These are phyloP conservation scores for Cicer bijugum DNA, from an alignment of 306 rosid species.

Conservation along the genomic window DNA sequence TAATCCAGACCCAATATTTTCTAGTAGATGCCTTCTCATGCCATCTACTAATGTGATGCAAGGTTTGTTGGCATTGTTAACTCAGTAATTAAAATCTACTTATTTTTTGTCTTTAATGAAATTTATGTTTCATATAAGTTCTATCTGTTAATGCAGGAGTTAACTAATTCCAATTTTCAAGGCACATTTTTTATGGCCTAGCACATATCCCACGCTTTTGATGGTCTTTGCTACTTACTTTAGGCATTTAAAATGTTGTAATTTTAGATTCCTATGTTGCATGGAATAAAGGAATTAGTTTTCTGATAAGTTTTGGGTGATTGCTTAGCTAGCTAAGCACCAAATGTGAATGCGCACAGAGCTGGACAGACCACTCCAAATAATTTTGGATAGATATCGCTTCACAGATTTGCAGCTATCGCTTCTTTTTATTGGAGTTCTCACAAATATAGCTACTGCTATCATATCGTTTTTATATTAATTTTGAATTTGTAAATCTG, in stretches of 20 bases:
- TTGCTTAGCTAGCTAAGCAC: not conserved
- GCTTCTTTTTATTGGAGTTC: not conserved
- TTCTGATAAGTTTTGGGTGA: not conserved
- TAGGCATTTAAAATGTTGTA: not conserved
- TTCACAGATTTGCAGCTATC: not conserved
- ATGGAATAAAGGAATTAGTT: not conserved
- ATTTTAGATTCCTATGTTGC: not conserved
- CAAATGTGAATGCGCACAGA: not conserved
- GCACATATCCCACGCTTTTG: not conserved
- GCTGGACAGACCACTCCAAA: not conserved
- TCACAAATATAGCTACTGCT: not conserved
- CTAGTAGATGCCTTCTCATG: not conserved
- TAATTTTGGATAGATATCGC: not conserved
- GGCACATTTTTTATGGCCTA: not conserved
- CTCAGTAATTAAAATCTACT: not conserved
- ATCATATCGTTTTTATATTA: not conserved
- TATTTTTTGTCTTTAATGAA: not conserved
- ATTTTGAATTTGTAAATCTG: not conserved
- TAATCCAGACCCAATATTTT: not conserved
- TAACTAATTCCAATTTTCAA: not conserved
- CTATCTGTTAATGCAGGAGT: not conserved
- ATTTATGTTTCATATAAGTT: not conserved
- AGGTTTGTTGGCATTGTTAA: not conserved
- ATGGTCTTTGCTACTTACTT: not conserved
- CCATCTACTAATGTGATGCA: not conserved